phyloP scores from a whole-genome alignment of 129 eudicot species.

The Heracleum sosnowskyi region DNA sequence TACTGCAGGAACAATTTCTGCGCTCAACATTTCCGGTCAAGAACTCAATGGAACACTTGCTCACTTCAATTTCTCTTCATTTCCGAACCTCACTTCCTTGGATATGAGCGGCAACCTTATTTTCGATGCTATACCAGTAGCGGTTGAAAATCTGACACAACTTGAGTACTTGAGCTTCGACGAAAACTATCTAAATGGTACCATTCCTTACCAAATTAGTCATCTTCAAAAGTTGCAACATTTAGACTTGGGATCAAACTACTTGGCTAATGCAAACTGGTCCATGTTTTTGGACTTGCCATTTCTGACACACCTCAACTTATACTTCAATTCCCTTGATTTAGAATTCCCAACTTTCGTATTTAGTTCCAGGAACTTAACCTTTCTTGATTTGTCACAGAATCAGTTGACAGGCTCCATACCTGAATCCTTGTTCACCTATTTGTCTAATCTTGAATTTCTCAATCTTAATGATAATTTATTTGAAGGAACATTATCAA shows the following conservation, averaged over 20 bases:
- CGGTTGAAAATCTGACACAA: slow-evolving; percentile 38
- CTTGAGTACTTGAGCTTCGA: slow-evolving; percentile 32
- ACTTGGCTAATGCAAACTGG: slow-evolving; percentile 54
- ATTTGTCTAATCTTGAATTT: slow-evolving; percentile 46
- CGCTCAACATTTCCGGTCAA: slow-evolving; percentile 25
- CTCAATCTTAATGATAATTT: slow-evolving; percentile 39
- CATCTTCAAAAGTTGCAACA: slow-evolving; percentile 37
- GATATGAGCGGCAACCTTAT: slow-evolving; percentile 56
- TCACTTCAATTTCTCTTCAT: slow-evolving; percentile 34
- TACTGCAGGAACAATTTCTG: slow-evolving; percentile 23
- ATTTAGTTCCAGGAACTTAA: slow-evolving; percentile 33
- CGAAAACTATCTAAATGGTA: slow-evolving; percentile 39
- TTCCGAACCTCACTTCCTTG: slow-evolving; percentile 51
- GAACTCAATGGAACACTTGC: slow-evolving; percentile 42
- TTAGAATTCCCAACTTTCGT: slow-evolving; percentile 60
- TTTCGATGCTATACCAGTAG: slow-evolving; percentile 31
- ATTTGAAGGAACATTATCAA: slow-evolving; percentile 52
- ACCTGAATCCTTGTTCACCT: slow-evolving; percentile 49
- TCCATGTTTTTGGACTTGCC: slow-evolving; percentile 47
- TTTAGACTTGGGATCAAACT: slow-evolving; percentile 63
- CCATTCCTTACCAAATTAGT: slow-evolving; percentile 18
- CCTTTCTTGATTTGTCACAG: slow-evolving; percentile 58
- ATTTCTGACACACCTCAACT: slow-evolving; percentile 39
- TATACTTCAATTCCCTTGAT: slow-evolving; percentile 31
- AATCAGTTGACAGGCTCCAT: slow-evolving; percentile 20